These are phyloP conservation scores for Allantophomopsis cytisporea DNA, from an alignment of 2,329 filamentous ascomycete species.

Conservation along the genomic window DNA sequence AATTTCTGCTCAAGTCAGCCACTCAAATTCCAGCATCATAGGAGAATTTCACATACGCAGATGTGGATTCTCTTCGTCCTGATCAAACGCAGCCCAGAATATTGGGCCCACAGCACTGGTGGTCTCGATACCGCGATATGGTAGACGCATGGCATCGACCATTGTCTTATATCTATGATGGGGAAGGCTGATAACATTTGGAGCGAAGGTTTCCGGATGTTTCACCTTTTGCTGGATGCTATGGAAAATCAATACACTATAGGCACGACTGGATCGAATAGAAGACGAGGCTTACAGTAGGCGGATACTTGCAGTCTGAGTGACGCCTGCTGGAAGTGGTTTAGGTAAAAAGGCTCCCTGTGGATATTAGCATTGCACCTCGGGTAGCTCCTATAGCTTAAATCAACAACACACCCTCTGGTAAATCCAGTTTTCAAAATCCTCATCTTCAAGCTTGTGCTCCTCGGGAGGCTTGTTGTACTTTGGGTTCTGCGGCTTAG, in stretches of 20 bases:
- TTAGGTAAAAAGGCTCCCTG: slow-evolving; percentile 15
- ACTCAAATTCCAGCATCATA: neutral
- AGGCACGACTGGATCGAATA: neutral
- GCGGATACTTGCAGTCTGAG: neutral
- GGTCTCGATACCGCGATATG: slow-evolving; percentile 43
- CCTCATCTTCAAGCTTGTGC: slow-evolving; percentile 15
- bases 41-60: slow-evolving; percentile 31
- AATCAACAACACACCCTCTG: slow-evolving; percentile 9
- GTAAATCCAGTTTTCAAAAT: slow-evolving; percentile 19
- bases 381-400: neutral
- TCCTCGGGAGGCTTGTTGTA: slow-evolving; percentile 14
- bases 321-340: slow-evolving; percentile 1
- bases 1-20: slow-evolving; percentile 28
- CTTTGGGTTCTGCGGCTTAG: slow-evolving; percentile 11
- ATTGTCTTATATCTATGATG: slow-evolving; percentile 37
- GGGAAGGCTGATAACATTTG: slow-evolving; percentile 37
- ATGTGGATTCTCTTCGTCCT: slow-evolving; percentile 40
- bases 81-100: slow-evolving; percentile 45
- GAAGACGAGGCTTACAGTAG: slow-evolving; percentile 1
- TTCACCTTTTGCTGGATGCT: slow-evolving; percentile 25
- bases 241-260: neutral
- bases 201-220: slow-evolving; percentile 42
- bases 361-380: neutral
- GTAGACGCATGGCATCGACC: slow-evolving; percentile 38
- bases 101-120: slow-evolving; percentile 46